Evolutionary conservation across 2,329 filamentous ascomycete species (phyloP).

Genomic region (Harringtonia aguacate): DNA sequence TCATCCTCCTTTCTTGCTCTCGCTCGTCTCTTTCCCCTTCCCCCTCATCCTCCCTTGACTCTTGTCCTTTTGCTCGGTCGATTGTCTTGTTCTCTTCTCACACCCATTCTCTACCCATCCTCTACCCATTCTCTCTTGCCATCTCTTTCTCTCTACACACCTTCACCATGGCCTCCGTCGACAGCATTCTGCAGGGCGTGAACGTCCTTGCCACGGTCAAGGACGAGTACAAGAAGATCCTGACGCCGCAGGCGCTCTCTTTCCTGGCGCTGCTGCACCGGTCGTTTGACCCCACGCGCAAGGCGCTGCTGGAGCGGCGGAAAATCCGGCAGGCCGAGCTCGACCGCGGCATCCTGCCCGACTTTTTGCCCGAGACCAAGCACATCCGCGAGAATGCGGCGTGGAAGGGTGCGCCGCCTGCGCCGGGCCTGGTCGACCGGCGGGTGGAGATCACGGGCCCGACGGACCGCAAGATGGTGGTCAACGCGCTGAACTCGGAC

Average conservation of each 20-base stretch:
- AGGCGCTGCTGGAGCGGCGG: slow-evolving; percentile 78
- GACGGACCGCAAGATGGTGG: slow-evolving; percentile 97
- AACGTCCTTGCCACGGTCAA: slow-evolving; percentile 71
- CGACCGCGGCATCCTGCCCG: slow-evolving; percentile 76
- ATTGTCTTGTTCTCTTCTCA: background rate
- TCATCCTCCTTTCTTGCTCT: background rate
- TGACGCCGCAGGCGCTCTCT: slow-evolving; percentile 79
- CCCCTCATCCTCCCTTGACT: background rate
- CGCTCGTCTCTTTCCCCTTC: background rate
- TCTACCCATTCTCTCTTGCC: too few species aligned
- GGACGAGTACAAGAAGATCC: slow-evolving; percentile 76
- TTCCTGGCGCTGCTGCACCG: slow-evolving; percentile 93
- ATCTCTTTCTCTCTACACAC: background rate
- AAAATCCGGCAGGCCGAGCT: slow-evolving; percentile 82
- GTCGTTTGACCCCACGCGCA: slow-evolving; percentile 84
- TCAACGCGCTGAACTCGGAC: slow-evolving; percentile 90
- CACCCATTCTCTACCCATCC: too few species aligned
- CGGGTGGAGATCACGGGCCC: slow-evolving; percentile 96
- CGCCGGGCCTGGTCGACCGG: slow-evolving; percentile 84
- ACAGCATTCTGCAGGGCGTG: slow-evolving; percentile 78
- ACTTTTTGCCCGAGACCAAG: slow-evolving; percentile 93
- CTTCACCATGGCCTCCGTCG: slow-evolving; percentile 53
- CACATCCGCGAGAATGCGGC: slow-evolving; percentile 89
- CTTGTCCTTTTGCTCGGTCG: background rate
- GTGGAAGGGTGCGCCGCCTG: slow-evolving; percentile 87